Conservation (phyloP, 2,329 filamentous ascomycete species). For the Ophiostoma pallidulum region DNA sequence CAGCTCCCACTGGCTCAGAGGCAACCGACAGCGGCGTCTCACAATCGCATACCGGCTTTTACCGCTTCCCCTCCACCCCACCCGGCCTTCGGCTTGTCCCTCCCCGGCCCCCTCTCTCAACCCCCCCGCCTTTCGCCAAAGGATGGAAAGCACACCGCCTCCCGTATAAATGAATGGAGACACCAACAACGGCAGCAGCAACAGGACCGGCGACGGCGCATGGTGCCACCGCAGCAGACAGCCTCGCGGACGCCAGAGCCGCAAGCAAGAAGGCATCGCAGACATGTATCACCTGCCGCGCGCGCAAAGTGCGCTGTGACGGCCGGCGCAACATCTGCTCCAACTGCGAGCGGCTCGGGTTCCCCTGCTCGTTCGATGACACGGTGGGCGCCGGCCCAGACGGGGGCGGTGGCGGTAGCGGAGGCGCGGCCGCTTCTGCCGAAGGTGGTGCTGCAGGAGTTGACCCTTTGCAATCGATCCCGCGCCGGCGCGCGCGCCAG, state of each 20-base stretch:
- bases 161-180: slow-evolving; percentile 1
- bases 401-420: neutral
- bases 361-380: slow-evolving; percentile 48
- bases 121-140: neutral
- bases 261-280: slow-evolving; percentile 31
- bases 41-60: too few species aligned
- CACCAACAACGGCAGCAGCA: neutral
- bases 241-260: neutral
- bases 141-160: neutral
- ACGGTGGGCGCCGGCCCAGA: slow-evolving; percentile 18
- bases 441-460: neutral
- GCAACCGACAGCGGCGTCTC: too few species aligned
- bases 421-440: neutral
- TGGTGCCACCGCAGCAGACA: neutral
- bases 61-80: too few species aligned
- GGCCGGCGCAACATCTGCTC: slow-evolving; percentile 43
- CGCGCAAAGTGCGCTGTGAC: slow-evolving; percentile 50
- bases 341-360: slow-evolving; percentile 50
- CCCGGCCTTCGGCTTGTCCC: too few species aligned
- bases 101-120: neutral
- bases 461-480: slow-evolving; percentile 31
- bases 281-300: slow-evolving; percentile 46
- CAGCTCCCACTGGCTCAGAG: too few species aligned
- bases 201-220: neutral
- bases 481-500: slow-evolving; percentile 45